Evolutionary conservation across 768 basidiomycete species (phyloP), one percentile per base, ranked within the genome.

Genomic region (Sarcodon sp.): DNA sequence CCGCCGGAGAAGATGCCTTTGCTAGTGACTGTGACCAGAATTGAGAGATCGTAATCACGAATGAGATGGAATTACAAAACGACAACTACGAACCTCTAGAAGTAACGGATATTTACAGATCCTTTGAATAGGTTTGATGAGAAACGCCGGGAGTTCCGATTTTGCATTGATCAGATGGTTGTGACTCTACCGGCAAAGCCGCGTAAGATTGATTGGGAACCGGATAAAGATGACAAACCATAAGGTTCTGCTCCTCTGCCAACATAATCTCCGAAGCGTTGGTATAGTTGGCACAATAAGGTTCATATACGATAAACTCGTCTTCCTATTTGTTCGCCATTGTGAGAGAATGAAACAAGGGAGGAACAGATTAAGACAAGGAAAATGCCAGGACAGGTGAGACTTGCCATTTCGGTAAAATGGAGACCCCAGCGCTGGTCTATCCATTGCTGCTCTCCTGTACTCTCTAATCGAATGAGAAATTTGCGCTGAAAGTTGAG

Each of bases 71-170:
- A 54, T 45, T 50, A 48, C 45, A 44, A 55, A 46, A 54, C 47
- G 45, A 27, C 4, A 8, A 41, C 27, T 46, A 69, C 83, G 60
- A 59, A 91, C 91, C 62, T 88, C 87, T 57, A 99, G 79, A 18
- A 98, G 76, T 11, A 99, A 73, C 21, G 93, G 93, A 64, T 98
- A 98, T 72, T 98, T 98, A 77, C 94, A 96, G 55, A 98, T 85
- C 52, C 96, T 81, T 64, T 99, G 96, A 44, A 99, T 86, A 6
- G 96, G 96, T 69, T 97, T 97, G 74, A 98, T 98, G 51, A 98
- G 79, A 68, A 98, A 94, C 7, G 90, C 91, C 50, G 89, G 87
- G 33, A 99, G 73, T 59, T 99, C 96, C 60, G 86, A 83, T 62
- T 87, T 87, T 58, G 83, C 83, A 56, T 90, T 87, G 66, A 93